These are phyloP conservation scores for Candida taoyuanica DNA, from an alignment of 805 yeast species.

Conservation along the genomic window DNA sequence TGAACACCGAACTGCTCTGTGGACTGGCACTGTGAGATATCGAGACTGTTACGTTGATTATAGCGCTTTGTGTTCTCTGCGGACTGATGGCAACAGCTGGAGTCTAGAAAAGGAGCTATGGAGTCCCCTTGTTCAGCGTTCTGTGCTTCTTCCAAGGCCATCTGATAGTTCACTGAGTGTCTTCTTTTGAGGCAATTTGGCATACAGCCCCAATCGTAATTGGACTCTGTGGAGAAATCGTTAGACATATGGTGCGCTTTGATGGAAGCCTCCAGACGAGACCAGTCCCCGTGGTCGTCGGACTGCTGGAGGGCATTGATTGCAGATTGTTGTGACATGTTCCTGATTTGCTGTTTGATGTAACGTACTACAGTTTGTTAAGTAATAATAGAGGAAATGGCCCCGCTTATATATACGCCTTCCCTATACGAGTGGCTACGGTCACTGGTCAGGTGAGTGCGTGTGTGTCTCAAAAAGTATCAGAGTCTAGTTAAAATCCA, in stretches of 20 bases:
- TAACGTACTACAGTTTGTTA: no score
- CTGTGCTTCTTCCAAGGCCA: constrained; percentile 2
- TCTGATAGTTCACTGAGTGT: constrained; percentile 9
- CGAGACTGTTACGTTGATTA: constrained; percentile 7
- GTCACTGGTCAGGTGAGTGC: no score
- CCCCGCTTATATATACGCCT: no score
- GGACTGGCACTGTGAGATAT: constrained; percentile 4
- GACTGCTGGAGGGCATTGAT: no score
- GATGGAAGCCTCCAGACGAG: background rate
- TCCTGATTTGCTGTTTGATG: background rate
- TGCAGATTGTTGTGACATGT: background rate
- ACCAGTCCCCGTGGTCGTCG: background rate
- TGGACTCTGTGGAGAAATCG: background rate
- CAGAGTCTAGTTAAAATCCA: no score
- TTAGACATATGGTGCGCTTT: constrained; percentile 1
- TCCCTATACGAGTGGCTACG: no score
- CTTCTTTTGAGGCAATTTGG: constrained; percentile 7
- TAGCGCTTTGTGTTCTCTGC: constrained; percentile 7
- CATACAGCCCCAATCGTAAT: background rate
- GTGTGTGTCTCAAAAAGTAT: no score
- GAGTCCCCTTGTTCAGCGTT: background rate
- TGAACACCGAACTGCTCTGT: constrained; percentile 10
- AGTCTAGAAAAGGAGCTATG: background rate
- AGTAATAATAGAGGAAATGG: no score
- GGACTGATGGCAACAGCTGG: background rate